A percentile compares a stretch with the other conserved stretches of the same genome.
Evolutionary conservation across 768 basidiomycete species (phyloP).

Genomic region (Amanita inopinata): DNA sequence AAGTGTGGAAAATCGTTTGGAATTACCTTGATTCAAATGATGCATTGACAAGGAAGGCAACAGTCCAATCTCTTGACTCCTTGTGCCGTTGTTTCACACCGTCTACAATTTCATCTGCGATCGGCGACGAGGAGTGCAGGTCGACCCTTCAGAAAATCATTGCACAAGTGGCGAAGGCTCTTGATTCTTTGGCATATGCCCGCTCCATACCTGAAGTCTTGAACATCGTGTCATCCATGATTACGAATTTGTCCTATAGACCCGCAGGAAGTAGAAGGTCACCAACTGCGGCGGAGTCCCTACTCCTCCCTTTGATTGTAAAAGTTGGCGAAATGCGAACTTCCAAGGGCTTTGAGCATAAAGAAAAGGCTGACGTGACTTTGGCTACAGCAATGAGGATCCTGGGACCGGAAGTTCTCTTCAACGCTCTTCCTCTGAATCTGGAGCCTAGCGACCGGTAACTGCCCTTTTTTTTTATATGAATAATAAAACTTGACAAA

Average conservation of each 20-base stretch:
- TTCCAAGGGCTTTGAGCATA: slow-evolving; percentile 81
- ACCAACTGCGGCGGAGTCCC: slow-evolving; percentile 53
- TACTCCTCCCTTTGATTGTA: slow-evolving; percentile 61
- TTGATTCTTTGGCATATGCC: slow-evolving; percentile 67
- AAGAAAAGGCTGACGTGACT: slow-evolving; percentile 75
- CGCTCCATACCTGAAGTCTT: slow-evolving; percentile 74
- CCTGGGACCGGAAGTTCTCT: slow-evolving; percentile 74
- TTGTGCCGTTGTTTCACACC: slow-evolving; percentile 66
- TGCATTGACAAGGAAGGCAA: slow-evolving; percentile 46
- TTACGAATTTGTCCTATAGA: slow-evolving; percentile 49
- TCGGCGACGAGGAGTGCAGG: slow-evolving; percentile 36
- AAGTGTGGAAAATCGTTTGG: slow-evolving; percentile 72
- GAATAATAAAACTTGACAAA: not conserved
- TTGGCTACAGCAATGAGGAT: slow-evolving; percentile 76
- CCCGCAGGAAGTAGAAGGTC: slow-evolving; percentile 23
- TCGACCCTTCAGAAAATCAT: slow-evolving; percentile 58
- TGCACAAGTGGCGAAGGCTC: slow-evolving; percentile 49
- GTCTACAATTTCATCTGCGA: slow-evolving; percentile 44
- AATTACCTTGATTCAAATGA: slow-evolving; percentile 68
- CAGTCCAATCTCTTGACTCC: slow-evolving; percentile 51
- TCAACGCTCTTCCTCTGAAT: slow-evolving; percentile 74
- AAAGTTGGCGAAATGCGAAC: slow-evolving; percentile 67
- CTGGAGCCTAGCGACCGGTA: slow-evolving; percentile 75
- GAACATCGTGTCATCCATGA: slow-evolving; percentile 59
- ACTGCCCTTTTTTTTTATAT: slow-evolving; percentile 16